Base-by-base conservation (phyloP, 352 stramenopile genomes). In the Pythium grandisporangium region DNA sequence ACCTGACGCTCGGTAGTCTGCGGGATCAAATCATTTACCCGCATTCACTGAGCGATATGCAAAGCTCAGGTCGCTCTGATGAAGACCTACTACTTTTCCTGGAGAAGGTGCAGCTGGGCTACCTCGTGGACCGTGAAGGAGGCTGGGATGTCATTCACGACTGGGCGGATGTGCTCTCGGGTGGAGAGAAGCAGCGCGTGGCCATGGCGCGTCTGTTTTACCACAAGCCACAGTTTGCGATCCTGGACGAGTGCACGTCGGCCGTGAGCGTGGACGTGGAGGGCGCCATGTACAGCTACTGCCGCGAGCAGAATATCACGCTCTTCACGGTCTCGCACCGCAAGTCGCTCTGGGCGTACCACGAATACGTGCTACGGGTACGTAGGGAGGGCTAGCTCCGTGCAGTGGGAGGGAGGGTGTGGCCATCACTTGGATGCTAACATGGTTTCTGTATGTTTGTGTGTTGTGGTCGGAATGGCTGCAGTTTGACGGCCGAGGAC, bases 21-120 rank as follows among this genome's bases (percentile, higher is more conserved):
- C 70, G 84, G 11, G 85, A 95, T 43, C 84, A 95, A 53, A 77
- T 96, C 37, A 84, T 95, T 29, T 96, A 96, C 52, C 84, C 84
- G 17, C 73, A 93, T 47, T 81, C 73, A 21, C 41, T 72, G 19
- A 56, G 81, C 17, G 63, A 91, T 4, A 90, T 87, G 72, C 42
- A 70, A 16, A 55, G 48, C 7, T 64, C 52, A 4, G 68, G 62
- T 1, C 58, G 61, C 22, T 79, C 57, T 17, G 78, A 92, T 32
- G 64, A 61, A 7, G 73, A 91, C 33, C 61, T 95, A 17, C 41
- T 73, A 54, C 48, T 58, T 25, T 83, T 84, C 36, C 54, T 95
- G 26, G 66, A 90, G 36, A 77, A 89, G 58, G 82, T 95, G 7
- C 70, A 92, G 37, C 59, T 95, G 1, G 75, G 70, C 8, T 79